Percentiles rank a stretch among this genome's conserved stretches.
phyloP scores from a whole-genome alignment of 148 eudicot species.

The Rhododendron henanense region DNA sequence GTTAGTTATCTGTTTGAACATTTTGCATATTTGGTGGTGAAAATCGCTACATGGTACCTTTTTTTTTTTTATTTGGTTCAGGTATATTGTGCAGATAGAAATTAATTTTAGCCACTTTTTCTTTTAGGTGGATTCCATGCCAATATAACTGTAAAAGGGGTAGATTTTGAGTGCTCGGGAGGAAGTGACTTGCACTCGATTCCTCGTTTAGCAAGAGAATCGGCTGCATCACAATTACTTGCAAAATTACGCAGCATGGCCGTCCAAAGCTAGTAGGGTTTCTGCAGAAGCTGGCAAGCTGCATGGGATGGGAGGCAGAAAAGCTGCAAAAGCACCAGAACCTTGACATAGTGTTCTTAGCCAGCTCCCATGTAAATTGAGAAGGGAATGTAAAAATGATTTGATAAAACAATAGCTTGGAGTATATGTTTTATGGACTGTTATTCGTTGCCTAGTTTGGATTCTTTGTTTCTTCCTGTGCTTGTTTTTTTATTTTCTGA shows the following conservation, averaged over 20 bases:
- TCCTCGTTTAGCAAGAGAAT: conserved; percentile 48
- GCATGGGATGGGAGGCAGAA: background rate
- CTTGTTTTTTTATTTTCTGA: background rate
- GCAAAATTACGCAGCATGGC: conserved; percentile 34
- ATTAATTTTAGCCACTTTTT: background rate
- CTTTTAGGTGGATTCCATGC: conserved; percentile 44
- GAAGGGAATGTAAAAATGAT: background rate
- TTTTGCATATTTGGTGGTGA: background rate
- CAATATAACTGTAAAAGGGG: conserved; percentile 34
- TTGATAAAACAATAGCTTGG: background rate
- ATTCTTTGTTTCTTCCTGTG: no score
- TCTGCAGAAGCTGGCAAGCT: background rate
- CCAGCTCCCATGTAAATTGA: background rate
- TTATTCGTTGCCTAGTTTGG: background rate
- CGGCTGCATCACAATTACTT: conserved; percentile 45
- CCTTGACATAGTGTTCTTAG: background rate
- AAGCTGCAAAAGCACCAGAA: background rate
- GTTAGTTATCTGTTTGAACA: background rate
- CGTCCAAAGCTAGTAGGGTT: conserved; percentile 10
- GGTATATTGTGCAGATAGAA: background rate
- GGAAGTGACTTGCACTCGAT: conserved; percentile 19
- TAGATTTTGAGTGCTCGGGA: conserved; percentile 37
- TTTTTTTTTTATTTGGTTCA: background rate
- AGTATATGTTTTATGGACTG: background rate
- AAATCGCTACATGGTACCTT: background rate